Conservation (phyloP, 106 monocot genomes). For the Iris macrosiphon region DNA sequence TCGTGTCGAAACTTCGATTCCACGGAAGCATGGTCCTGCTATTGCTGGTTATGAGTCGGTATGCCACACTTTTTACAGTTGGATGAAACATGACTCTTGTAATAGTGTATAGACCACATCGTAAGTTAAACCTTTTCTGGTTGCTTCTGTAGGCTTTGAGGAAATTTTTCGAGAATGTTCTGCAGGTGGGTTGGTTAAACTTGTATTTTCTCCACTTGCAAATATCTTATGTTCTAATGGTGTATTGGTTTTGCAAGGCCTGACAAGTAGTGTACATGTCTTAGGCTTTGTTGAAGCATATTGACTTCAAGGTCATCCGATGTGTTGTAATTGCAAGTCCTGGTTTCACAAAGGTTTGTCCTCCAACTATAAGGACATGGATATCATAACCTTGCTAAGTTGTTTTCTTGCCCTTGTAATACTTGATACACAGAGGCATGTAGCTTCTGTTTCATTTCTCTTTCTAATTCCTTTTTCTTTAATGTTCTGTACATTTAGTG, state of each 20-base stretch:
- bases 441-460: neutral
- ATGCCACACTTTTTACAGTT: constrained; percentile 8
- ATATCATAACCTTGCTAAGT: neutral
- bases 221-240: neutral
- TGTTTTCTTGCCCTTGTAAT: neutral
- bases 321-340: constrained; percentile 97
- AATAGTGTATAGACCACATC: neutral
- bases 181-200: constrained; percentile 51
- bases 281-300: constrained; percentile 83
- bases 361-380: neutral
- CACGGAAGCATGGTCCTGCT: constrained; percentile 91
- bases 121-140: constrained; percentile 2
- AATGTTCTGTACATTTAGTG: constrained; percentile 1
- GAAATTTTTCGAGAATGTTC: constrained; percentile 95
- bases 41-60: constrained; percentile 98
- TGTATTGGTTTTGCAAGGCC: neutral
- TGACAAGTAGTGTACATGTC: constrained; percentile 13
- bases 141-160: constrained; percentile 69
- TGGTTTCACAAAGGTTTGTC: constrained; percentile 89
- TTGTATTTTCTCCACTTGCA: constrained; percentile 4
- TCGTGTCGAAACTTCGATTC: constrained; percentile 90
- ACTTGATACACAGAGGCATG: no score
- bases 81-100: neutral
- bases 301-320: constrained; percentile 85
- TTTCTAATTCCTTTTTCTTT: neutral